A percentile compares a stretch with the other conserved stretches of the same genome.
These are phyloP conservation scores for Allantophomopsis cytisporea DNA, from an alignment of 2,329 filamentous ascomycete genomes.

Conservation along the genomic window DNA sequence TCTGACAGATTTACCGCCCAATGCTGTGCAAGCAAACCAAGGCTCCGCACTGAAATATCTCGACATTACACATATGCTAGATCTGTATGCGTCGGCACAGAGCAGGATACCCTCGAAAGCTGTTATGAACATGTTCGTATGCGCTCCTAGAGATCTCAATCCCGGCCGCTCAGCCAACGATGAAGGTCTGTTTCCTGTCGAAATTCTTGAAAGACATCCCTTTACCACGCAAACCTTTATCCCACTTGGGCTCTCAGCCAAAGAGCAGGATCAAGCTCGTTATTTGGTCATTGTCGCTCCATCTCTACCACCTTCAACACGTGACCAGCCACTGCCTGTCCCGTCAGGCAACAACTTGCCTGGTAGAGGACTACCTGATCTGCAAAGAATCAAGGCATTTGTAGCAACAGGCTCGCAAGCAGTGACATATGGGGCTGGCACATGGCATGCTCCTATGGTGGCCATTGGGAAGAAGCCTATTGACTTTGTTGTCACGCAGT, in stretches of 20 bases:
- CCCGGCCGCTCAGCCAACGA: constrained; percentile 7
- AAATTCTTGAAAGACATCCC: constrained; percentile 78
- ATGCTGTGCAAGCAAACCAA: constrained; percentile 61
- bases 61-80: constrained; percentile 58
- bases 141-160: constrained; percentile 48
- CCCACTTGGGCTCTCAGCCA: constrained; percentile 47
- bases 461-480: constrained; percentile 58
- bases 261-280: constrained; percentile 27
- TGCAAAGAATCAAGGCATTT: constrained; percentile 60
- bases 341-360: constrained; percentile 11
- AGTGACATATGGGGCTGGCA: constrained; percentile 83
- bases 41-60: constrained; percentile 79
- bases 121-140: constrained; percentile 83
- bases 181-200: constrained; percentile 41
- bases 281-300: constrained; percentile 89
- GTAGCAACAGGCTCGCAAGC: constrained; percentile 66
- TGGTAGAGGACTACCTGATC: constrained; percentile 46
- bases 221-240: constrained; percentile 91
- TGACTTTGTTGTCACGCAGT: constrained; percentile 85
- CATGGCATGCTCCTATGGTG: constrained; percentile 94
- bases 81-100: constrained; percentile 56
- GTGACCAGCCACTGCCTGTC: constrained; percentile 25
- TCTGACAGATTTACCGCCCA: constrained; percentile 19
- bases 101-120: constrained; percentile 41
- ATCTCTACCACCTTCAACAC: constrained; percentile 37